phyloP scores from a whole-genome alignment of 345 rosid species.

The Geranium rotundifolium region DNA sequence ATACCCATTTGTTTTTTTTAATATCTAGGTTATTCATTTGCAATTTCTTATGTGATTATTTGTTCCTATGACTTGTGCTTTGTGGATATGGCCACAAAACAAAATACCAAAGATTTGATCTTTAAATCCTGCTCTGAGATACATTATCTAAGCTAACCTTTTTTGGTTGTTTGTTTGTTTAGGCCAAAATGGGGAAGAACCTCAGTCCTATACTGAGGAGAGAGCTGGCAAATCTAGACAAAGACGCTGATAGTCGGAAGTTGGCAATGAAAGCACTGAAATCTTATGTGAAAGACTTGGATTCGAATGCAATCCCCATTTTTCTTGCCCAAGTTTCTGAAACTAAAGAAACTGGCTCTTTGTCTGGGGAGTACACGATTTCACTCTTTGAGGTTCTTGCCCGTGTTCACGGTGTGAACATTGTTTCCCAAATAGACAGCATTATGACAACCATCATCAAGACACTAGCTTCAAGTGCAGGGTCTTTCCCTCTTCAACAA shows the following conservation, averaged over 20 bases:
- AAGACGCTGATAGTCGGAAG: conserved; percentile 64
- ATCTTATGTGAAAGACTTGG: conserved; percentile 69
- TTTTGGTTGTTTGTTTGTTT: not conserved
- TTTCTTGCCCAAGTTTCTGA: conserved; percentile 87
- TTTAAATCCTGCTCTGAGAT: too few relatives aligned
- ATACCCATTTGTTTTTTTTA: not conserved
- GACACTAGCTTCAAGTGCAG: conserved; percentile 82
- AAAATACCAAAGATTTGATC: not conserved
- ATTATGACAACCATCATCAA: conserved; percentile 77
- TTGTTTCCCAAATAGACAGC: conserved; percentile 80
- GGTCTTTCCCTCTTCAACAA: conserved; percentile 90
- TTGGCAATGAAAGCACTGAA: conserved; percentile 77
- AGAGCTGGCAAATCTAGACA: conserved; percentile 78
- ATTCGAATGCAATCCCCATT: conserved; percentile 67
- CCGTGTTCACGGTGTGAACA: conserved; percentile 84
- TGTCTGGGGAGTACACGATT: conserved; percentile 77
- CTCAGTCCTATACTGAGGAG: conserved; percentile 53
- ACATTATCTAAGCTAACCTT: not conserved
- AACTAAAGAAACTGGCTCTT: conserved; percentile 73
- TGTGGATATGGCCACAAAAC: not conserved
- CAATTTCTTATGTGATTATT: not conserved
- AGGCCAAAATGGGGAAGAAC: conserved; percentile 18
- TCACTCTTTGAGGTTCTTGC: conserved; percentile 93
- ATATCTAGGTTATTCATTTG: too few relatives aligned
- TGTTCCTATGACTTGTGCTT: too few relatives aligned